Conservation (phyloP, 2,329 filamentous ascomycete species). For the Cladosporium oxysporum region DNA sequence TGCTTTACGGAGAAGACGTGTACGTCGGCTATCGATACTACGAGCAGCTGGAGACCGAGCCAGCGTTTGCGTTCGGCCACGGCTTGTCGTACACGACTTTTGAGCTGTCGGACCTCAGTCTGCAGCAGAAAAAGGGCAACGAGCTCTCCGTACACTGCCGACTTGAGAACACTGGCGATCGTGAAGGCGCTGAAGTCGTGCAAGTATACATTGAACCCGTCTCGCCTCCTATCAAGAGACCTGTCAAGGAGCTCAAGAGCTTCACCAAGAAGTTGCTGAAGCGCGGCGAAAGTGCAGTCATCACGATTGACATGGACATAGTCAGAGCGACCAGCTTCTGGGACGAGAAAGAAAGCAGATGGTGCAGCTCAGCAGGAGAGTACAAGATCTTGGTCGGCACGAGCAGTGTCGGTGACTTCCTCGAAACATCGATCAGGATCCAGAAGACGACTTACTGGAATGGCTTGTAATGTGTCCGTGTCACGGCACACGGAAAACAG, state of each 20-base stretch:
- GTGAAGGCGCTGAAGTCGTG: constrained; percentile 64
- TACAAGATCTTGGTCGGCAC: constrained; percentile 62
- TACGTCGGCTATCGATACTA: constrained; percentile 21
- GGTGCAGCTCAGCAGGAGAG: constrained; percentile 65
- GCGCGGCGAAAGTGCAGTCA: constrained; percentile 57
- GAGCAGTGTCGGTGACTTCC: constrained; percentile 17
- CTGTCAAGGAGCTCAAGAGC: constrained; percentile 69
- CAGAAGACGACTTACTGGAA: constrained; percentile 20
- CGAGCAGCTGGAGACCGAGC: constrained; percentile 19
- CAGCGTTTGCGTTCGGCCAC: constrained; percentile 15
- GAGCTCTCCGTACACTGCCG: constrained; percentile 49
- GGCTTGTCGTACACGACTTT: constrained; percentile 19
- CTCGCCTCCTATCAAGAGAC: constrained; percentile 63
- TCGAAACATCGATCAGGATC: constrained; percentile 8
- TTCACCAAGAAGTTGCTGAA: constrained; percentile 66
- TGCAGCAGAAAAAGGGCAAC: constrained; percentile 7
- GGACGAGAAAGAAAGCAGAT: constrained; percentile 66
- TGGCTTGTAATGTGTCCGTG: background rate
- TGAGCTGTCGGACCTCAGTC: constrained; percentile 12
- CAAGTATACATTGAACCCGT: constrained; percentile 68
- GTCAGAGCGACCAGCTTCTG: constrained; percentile 66
- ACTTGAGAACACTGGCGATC: constrained; percentile 58
- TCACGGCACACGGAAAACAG: background rate
- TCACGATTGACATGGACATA: constrained; percentile 59
- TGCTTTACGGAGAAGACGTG: constrained; percentile 20